phyloP scores from a whole-genome alignment of 176 grass and related monocot genomes.

The Carex kokanica region DNA sequence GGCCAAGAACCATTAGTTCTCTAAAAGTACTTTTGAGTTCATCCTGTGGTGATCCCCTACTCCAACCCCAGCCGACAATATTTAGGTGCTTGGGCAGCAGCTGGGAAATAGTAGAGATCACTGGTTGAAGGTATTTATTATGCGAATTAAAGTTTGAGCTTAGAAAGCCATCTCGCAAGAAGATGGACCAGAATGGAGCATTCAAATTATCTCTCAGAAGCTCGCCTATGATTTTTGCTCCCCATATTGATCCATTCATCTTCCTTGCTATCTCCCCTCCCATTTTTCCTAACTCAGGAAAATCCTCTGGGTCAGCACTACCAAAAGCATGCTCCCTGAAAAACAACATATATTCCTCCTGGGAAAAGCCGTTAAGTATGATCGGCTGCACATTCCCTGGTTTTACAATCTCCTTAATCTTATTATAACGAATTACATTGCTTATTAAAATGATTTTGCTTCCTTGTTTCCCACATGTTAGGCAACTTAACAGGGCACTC shows the following conservation, averaged over 20 bases:
- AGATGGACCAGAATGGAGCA: neutral
- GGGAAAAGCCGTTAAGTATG: neutral
- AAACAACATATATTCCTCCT: slow-evolving; percentile 29
- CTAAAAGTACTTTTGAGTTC: neutral
- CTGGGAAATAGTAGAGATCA: neutral
- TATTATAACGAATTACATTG: too few species aligned
- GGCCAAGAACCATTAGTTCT: neutral
- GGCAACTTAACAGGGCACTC: neutral
- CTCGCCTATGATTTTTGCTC: neutral
- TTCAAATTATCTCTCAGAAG: slow-evolving; percentile 18
- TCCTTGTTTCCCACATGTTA: neutral
- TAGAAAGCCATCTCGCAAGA: neutral
- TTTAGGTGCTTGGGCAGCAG: neutral
- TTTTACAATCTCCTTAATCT: too few species aligned
- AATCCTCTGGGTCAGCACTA: slow-evolving; percentile 3
- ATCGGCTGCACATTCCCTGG: slow-evolving; percentile 1
- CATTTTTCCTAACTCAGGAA: neutral
- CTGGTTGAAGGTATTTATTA: neutral
- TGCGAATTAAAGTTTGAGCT: accelerated
- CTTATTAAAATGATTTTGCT: neutral
- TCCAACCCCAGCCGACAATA: too few species aligned
- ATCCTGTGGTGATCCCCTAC: neutral
- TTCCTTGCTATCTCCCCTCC: neutral
- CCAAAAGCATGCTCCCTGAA: slow-evolving; percentile 37
- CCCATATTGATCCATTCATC: neutral